phyloP scores from a whole-genome alignment of 2,329 filamentous ascomycete genomes.

The Sphaerulina musiva region DNA sequence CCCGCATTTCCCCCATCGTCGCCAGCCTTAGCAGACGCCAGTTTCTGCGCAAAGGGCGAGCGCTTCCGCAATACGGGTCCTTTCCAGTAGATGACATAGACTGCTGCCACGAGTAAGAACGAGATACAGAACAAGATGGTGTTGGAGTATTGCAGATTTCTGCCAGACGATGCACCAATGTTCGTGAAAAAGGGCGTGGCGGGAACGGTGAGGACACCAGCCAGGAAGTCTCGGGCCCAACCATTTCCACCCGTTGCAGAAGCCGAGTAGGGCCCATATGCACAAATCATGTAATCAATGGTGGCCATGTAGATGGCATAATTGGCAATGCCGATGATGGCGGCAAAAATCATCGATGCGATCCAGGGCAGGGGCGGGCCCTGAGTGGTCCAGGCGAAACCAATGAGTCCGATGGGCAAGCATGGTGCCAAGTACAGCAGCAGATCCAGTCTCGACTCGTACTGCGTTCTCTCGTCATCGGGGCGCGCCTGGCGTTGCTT shows the following conservation, averaged over 20 bases:
- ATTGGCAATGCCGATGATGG: constrained; percentile 67
- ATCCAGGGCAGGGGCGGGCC: constrained; percentile 63
- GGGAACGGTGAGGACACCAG: constrained; percentile 64
- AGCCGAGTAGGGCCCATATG: constrained; percentile 67
- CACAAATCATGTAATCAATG: constrained; percentile 71
- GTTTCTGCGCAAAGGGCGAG: constrained; percentile 48
- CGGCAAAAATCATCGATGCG: constrained; percentile 59
- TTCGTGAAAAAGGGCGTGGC: constrained; percentile 55
- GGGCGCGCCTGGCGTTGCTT: constrained; percentile 42
- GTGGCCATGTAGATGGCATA: constrained; percentile 57
- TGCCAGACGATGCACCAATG: constrained; percentile 29
- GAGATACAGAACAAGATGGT: constrained; percentile 51
- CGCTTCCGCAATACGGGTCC: constrained; percentile 47
- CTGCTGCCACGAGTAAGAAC: constrained; percentile 46
- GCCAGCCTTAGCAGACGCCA: constrained; percentile 27
- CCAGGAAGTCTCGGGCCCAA: constrained; percentile 67
- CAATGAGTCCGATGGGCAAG: constrained; percentile 62
- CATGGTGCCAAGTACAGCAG: constrained; percentile 58
- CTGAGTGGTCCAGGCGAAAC: constrained; percentile 65
- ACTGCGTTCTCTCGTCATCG: constrained; percentile 50
- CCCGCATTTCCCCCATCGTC: constrained; percentile 17
- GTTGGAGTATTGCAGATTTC: constrained; percentile 50
- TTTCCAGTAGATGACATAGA: constrained; percentile 54
- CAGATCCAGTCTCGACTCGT: constrained; percentile 63
- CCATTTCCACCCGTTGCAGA: constrained; percentile 72